Evolutionary conservation across 23 red algal species (phyloP).

Genomic region (Gracilaria gracilis): DNA sequence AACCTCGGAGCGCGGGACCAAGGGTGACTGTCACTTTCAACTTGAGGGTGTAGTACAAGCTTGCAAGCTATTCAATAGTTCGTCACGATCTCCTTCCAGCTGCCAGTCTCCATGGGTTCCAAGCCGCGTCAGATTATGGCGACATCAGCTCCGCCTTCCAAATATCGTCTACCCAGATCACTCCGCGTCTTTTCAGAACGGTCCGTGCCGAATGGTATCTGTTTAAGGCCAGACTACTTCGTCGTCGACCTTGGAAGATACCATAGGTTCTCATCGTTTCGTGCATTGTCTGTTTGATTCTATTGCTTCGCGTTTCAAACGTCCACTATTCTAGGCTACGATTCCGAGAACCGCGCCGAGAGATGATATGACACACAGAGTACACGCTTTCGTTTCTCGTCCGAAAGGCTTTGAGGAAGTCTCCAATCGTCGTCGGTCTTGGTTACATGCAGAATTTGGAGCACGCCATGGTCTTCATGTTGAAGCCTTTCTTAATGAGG

Average conservation of each 20-base stretch:
- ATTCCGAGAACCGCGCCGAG: constrained; percentile 31
- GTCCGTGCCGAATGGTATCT: constrained; percentile 17
- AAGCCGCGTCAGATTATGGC: background rate
- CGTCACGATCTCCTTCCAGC: background rate
- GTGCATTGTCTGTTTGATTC: background rate
- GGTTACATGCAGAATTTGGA: constrained; percentile 65
- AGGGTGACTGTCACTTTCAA: no score
- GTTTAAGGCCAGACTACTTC: constrained; percentile 2
- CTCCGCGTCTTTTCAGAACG: constrained; percentile 18
- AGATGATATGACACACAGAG: constrained; percentile 36
- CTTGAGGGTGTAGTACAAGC: no score
- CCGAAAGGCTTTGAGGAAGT: constrained; percentile 37
- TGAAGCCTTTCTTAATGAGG: constrained; percentile 40
- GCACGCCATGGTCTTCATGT: constrained; percentile 59
- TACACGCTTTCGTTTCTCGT: constrained; percentile 47
- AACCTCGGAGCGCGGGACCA: no score
- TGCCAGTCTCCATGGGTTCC: background rate
- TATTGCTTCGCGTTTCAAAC: background rate
- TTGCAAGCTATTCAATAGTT: no score
- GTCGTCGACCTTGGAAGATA: constrained; percentile 14
- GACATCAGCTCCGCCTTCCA: constrained; percentile 2
- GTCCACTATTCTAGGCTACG: constrained; percentile 1
- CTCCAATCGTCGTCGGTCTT: constrained; percentile 30
- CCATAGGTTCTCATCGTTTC: constrained; percentile 1
- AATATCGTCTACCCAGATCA: background rate